Conservation (phyloP, 169 alveolate species). For the Theileria annulata region DNA sequence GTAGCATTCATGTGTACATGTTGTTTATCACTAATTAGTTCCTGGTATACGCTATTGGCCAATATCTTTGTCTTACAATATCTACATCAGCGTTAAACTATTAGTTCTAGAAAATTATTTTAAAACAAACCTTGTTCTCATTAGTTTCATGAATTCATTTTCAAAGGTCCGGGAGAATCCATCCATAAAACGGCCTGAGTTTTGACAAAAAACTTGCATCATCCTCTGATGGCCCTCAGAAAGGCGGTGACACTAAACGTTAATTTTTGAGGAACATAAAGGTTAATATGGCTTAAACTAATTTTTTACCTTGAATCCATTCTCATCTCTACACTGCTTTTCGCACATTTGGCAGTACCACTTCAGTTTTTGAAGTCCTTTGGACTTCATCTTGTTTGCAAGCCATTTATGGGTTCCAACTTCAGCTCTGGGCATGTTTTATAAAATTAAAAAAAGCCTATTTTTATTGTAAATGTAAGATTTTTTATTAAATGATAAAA, state of each 20-base stretch:
- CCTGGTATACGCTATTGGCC: constrained; percentile 89
- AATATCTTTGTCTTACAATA: constrained; percentile 80
- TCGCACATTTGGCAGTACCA: constrained; percentile 96
- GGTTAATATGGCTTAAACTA: not conserved
- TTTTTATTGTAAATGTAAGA: not conserved
- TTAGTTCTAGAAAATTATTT: not conserved
- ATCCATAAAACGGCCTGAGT: constrained; percentile 88
- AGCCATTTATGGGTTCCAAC: constrained; percentile 93
- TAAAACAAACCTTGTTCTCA: constrained; percentile 76
- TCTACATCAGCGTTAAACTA: constrained; percentile 23
- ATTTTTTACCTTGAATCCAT: constrained; percentile 87
- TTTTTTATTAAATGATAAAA: not conserved
- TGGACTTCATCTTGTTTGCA: constrained; percentile 91
- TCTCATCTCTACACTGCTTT: constrained; percentile 93
- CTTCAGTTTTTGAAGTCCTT: constrained; percentile 90
- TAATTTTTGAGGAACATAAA: not conserved
- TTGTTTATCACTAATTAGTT: constrained; percentile 86
- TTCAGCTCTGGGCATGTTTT: constrained; percentile 85
- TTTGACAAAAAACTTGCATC: constrained; percentile 90
- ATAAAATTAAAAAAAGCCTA: not conserved
- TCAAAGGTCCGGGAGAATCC: constrained; percentile 90
- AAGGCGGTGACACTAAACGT: constrained; percentile 84
- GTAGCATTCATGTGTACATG: constrained; percentile 95
- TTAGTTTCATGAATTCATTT: constrained; percentile 85
- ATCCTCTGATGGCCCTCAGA: constrained; percentile 91